These are phyloP conservation scores for Ophiocordyceps camponoti-saundersi DNA, from an alignment of 2,329 filamentous ascomycete species.

Conservation along the genomic window DNA sequence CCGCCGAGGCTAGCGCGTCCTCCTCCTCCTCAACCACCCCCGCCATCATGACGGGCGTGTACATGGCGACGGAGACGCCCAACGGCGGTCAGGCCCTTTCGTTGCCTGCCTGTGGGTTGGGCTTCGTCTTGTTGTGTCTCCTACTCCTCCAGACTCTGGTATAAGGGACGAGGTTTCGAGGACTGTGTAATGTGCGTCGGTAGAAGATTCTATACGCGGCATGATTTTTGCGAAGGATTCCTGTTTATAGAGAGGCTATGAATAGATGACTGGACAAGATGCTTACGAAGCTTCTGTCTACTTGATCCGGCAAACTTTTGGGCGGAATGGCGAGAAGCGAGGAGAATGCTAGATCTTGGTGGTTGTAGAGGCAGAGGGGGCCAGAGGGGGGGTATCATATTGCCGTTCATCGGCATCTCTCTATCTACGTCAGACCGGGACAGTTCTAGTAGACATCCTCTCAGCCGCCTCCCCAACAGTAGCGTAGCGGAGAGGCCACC, in stretches of 20 bases:
- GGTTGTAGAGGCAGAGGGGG: no score
- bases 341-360: no score
- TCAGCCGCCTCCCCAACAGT: background rate
- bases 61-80: conserved; percentile 18
- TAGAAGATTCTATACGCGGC: background rate
- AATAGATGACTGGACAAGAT: background rate
- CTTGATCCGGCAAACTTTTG: no score
- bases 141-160: background rate
- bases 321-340: no score
- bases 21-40: conserved; percentile 6
- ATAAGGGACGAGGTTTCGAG: no score
- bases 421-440: background rate
- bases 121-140: background rate
- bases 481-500: background rate
- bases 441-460: no score
- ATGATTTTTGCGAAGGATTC: no score
- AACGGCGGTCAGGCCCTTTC: background rate
- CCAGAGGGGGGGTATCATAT: background rate
- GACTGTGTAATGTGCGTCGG: background rate
- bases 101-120: background rate
- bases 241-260: background rate
- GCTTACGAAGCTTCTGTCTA: no score
- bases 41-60: conserved; percentile 14
- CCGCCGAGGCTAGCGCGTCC: conserved; percentile 3
- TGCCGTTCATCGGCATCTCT: background rate